A percentile compares a stretch with the other conserved stretches of the same genome.
phyloP scores from a whole-genome alignment of 176 grass and related monocot species.

The Dactylis glomerata region DNA sequence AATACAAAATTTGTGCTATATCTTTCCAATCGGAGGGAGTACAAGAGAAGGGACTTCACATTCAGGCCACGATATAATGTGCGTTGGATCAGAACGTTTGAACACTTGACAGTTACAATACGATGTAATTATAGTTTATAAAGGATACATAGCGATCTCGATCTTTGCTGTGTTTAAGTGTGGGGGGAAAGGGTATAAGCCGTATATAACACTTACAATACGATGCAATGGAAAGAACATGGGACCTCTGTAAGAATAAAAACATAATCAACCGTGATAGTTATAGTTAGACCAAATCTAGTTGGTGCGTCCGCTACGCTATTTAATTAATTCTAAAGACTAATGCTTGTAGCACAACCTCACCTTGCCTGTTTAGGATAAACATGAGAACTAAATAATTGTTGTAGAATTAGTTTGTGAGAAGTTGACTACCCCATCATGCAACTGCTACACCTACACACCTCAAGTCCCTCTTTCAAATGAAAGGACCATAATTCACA shows the following conservation, averaged over 20 bases:
- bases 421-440: conserved; percentile 3
- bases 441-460: conserved; percentile 10
- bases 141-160: too few species aligned
- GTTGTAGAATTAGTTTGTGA: conserved; percentile 12
- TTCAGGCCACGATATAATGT: too few species aligned
- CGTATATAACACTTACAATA: too few species aligned
- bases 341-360: background rate
- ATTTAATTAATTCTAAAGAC: background rate
- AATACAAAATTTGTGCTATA: too few species aligned
- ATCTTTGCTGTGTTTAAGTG: too few species aligned
- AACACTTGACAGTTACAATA: too few species aligned
- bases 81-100: too few species aligned
- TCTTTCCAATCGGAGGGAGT: too few species aligned
- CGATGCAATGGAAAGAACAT: background rate
- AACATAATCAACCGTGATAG: background rate
- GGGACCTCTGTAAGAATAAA: background rate
- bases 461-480: conserved; percentile 24
- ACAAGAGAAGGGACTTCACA: too few species aligned
- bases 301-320: background rate
- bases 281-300: conserved; percentile 9
- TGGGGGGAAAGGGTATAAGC: too few species aligned
- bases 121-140: too few species aligned
- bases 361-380: background rate
- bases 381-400: background rate
- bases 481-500: background rate